Conservation (phyloP, 1,139 yeast species). For the Debaryomyces coudertii region DNA sequence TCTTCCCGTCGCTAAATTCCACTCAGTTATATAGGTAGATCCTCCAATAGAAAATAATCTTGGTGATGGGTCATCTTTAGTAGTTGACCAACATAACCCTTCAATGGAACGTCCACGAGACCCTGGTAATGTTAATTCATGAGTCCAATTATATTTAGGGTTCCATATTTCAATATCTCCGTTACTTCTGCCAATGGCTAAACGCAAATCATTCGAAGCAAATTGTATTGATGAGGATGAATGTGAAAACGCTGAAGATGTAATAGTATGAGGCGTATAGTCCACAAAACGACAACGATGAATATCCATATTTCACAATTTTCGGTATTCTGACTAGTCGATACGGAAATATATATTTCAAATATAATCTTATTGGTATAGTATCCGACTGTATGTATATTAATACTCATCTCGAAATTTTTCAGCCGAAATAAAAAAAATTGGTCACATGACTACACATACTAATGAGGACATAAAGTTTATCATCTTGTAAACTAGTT, state of each 20-base stretch:
- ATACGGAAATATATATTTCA: not conserved
- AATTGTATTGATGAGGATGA: constrained; percentile 48
- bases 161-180: constrained; percentile 98
- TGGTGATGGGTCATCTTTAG: constrained; percentile 49
- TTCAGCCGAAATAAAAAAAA: constrained; percentile 11
- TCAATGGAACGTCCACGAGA: constrained; percentile 85
- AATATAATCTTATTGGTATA: not conserved
- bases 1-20: constrained; percentile 78
- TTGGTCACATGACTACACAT: constrained; percentile 2
- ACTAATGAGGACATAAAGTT: constrained; percentile 1
- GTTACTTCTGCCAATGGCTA: constrained; percentile 91
- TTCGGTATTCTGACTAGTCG: not conserved
- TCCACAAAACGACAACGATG: constrained; percentile 95
- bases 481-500: not conserved
- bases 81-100: constrained; percentile 77
- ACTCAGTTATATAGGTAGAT: constrained; percentile 86
- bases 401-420: constrained; percentile 22
- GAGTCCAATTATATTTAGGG: constrained; percentile 67
- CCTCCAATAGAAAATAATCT: constrained; percentile 94
- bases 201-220: constrained; percentile 65
- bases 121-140: constrained; percentile 69
- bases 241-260: constrained; percentile 82
- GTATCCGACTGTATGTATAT: not conserved
- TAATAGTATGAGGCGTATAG: constrained; percentile 81
- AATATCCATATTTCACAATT: constrained; percentile 56